Evolutionary conservation across 1,284 basidiomycete species (phyloP).

Genomic region (Sporisorium scitamineum): DNA sequence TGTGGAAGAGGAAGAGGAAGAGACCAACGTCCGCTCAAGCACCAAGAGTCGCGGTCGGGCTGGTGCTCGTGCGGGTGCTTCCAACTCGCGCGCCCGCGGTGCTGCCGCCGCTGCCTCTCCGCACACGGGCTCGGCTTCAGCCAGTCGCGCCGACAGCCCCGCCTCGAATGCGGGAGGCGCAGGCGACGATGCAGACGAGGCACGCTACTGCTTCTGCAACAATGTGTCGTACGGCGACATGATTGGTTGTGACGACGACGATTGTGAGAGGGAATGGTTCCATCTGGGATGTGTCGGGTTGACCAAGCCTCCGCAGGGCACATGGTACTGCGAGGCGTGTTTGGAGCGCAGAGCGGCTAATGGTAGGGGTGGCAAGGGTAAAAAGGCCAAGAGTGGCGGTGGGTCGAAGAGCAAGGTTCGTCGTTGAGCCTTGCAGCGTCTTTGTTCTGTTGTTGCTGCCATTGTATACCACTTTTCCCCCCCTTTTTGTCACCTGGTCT

Average conservation of each 20-base stretch:
- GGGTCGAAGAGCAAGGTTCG: constrained; percentile 37
- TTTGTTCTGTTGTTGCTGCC: background rate
- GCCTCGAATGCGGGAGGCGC: constrained; percentile 26
- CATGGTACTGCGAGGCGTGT: constrained; percentile 78
- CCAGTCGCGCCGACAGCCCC: constrained; percentile 35
- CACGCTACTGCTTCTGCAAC: constrained; percentile 88
- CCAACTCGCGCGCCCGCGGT: constrained; percentile 34
- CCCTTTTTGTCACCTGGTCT: background rate
- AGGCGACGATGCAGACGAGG: constrained; percentile 72
- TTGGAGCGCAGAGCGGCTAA: constrained; percentile 51
- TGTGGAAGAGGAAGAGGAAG: constrained; percentile 36
- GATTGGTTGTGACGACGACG: constrained; percentile 94
- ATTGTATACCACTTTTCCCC: background rate
- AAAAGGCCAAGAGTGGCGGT: constrained; percentile 34
- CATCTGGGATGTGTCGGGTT: constrained; percentile 80
- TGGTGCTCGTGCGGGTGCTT: constrained; percentile 13
- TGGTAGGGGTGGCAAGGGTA: constrained; percentile 33
- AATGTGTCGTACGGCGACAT: constrained; percentile 91
- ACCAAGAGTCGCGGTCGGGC: constrained; percentile 26
- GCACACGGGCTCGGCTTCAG: constrained; percentile 33
- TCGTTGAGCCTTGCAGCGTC: constrained; percentile 13
- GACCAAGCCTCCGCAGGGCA: constrained; percentile 75
- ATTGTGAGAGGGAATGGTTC: constrained; percentile 93
- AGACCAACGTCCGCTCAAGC: constrained; percentile 10
- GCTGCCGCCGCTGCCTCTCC: constrained; percentile 32